phyloP scores from a whole-genome alignment of 2,329 filamentous ascomycete species.

The Xylaria hypoxylon region DNA sequence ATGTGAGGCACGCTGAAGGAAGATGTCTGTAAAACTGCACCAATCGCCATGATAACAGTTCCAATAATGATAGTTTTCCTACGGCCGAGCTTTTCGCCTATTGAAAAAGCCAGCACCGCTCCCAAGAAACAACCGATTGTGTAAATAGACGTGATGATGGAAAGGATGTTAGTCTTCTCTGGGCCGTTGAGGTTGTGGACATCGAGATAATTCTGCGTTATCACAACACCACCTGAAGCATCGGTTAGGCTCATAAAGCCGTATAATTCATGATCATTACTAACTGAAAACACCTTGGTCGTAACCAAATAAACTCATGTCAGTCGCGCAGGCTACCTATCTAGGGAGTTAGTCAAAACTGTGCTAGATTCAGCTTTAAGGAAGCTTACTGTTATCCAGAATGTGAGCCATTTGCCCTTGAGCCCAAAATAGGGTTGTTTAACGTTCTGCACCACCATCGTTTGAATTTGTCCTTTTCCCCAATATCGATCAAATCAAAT shows the following conservation, averaged over 20 bases:
- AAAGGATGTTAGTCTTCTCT: conserved; percentile 49
- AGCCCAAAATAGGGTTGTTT: conserved; percentile 48
- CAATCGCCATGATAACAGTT: conserved; percentile 55
- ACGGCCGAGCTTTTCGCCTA: conserved; percentile 59
- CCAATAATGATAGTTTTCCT: conserved; percentile 57
- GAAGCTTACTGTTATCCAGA: conserved; percentile 46
- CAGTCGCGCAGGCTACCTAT: conserved; percentile 48
- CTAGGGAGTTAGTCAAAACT: not conserved
- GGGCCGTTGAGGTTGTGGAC: conserved; percentile 58
- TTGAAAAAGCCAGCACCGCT: conserved; percentile 53
- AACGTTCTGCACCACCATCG: conserved; percentile 40
- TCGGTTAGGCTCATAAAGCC: not conserved
- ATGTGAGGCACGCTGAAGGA: conserved; percentile 53
- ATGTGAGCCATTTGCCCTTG: conserved; percentile 48
- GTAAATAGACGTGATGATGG: conserved; percentile 62
- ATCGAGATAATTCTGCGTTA: conserved; percentile 64
- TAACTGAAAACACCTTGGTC: conserved; percentile 60
- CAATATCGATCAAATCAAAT: too few relatives aligned
- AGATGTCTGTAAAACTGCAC: conserved; percentile 47
- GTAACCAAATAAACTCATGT: conserved; percentile 52
- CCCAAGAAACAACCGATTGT: conserved; percentile 59
- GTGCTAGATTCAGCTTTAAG: not conserved
- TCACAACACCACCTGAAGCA: conserved; percentile 58
- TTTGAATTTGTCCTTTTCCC: not conserved
- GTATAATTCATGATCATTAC: not conserved